Evolutionary conservation across 768 basidiomycete genomes (phyloP).

Genomic region (Suillus alpinus): DNA sequence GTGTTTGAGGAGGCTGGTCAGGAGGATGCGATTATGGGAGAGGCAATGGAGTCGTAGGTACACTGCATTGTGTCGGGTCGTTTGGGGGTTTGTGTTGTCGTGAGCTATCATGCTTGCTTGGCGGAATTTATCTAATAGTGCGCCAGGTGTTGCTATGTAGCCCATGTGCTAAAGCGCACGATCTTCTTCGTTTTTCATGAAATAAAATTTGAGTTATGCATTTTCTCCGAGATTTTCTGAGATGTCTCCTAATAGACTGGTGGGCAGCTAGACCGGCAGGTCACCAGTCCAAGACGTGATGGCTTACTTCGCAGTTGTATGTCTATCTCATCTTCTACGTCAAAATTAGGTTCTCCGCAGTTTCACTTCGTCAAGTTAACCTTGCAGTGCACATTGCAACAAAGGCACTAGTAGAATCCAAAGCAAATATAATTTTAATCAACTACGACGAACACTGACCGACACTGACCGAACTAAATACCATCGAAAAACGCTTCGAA

Average conservation of each 20-base stretch:
- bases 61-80: too few species aligned
- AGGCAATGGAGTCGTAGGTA: constrained; percentile 35
- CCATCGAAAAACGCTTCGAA: neutral
- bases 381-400: neutral
- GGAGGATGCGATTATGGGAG: constrained; percentile 30
- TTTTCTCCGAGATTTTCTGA: neutral
- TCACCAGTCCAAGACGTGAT: neutral
- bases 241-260: neutral
- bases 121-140: neutral
- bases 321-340: neutral
- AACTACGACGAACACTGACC: neutral
- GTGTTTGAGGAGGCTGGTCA: constrained; percentile 62
- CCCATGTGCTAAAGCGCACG: too few species aligned
- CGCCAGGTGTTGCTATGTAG: neutral
- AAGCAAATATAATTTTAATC: neutral
- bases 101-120: neutral
- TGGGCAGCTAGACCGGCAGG: neutral
- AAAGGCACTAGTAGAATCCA: neutral
- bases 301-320: neutral
- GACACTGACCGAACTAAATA: neutral
- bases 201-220: neutral
- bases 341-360: neutral
- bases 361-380: neutral
- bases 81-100: neutral
- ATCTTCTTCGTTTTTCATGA: neutral